These are phyloP conservation scores for Nicotiana knightiana DNA, from an alignment of 257 asterid genomes.

Conservation along the genomic window DNA sequence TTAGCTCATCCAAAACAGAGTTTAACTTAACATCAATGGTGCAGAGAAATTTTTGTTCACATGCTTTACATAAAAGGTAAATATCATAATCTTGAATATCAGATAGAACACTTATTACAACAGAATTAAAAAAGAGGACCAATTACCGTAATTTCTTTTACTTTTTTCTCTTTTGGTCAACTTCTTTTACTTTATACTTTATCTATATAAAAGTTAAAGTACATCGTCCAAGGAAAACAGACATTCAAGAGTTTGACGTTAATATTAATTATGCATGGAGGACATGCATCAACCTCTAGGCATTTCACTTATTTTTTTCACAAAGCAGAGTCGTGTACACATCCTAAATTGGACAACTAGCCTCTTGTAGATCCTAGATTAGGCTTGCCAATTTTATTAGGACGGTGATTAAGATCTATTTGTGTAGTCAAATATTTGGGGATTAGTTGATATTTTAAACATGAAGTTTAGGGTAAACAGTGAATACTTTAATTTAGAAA, in stretches of 20 bases:
- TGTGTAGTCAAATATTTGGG: background rate
- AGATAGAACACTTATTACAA: too few relatives aligned
- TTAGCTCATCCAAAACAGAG: too few relatives aligned
- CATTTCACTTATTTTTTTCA: background rate
- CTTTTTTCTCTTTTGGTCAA: too few relatives aligned
- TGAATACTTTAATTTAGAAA: background rate
- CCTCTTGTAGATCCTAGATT: background rate
- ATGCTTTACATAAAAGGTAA: too few relatives aligned
- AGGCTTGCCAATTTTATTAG: constrained; percentile 7
- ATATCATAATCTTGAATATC: too few relatives aligned
- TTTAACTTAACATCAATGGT: too few relatives aligned
- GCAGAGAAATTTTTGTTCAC: too few relatives aligned
- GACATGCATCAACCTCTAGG: constrained; percentile 6
- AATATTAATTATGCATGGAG: background rate
- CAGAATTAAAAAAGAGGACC: too few relatives aligned
- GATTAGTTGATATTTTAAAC: background rate
- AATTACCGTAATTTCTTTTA: too few relatives aligned
- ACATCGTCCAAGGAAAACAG: background rate
- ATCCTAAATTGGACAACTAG: background rate
- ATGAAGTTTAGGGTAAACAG: background rate
- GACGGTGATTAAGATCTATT: constrained; percentile 10
- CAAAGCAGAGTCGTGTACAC: background rate
- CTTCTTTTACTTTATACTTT: too few relatives aligned
- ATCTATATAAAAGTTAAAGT: too few relatives aligned
- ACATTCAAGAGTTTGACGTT: constrained; percentile 10